These are phyloP conservation scores for Fusarium ramigenum DNA, from an alignment of 2,329 filamentous ascomycete species.

Conservation along the genomic window DNA sequence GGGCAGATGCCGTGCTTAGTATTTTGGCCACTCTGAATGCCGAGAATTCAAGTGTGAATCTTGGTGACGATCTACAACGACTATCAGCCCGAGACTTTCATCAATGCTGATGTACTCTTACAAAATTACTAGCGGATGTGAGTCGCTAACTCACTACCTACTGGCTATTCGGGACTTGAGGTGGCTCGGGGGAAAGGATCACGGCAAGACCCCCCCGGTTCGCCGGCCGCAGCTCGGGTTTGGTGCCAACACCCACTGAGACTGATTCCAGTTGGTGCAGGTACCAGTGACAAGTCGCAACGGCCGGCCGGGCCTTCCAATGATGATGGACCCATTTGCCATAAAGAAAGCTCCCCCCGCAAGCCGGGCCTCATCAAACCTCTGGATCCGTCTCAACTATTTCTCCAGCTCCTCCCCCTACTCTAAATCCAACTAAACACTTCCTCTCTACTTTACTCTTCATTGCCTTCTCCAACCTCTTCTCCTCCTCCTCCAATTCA, in stretches of 20 bases:
- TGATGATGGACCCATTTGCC: constrained; percentile 38
- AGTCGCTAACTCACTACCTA: constrained; percentile 23
- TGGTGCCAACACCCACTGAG: not conserved
- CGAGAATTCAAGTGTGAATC: constrained; percentile 14
- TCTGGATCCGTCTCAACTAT: constrained; percentile 30
- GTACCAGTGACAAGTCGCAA: constrained; percentile 37
- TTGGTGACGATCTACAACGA: constrained; percentile 23
- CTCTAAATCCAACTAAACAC: constrained; percentile 5
- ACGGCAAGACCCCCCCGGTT: constrained; percentile 43
- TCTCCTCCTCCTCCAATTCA: not conserved
- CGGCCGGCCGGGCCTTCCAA: constrained; percentile 32
- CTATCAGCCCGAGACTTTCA: not conserved
- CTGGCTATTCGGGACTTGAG: constrained; percentile 37
- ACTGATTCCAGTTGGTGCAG: constrained; percentile 34
- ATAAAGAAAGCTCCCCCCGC: constrained; percentile 44
- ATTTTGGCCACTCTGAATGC: constrained; percentile 25
- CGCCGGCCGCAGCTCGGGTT: constrained; percentile 39
- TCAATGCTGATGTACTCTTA: not conserved
- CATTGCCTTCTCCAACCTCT: not conserved
- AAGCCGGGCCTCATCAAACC: constrained; percentile 38
- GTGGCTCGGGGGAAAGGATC: constrained; percentile 45
- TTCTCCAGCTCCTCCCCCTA: constrained; percentile 18
- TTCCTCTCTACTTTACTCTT: constrained; percentile 6
- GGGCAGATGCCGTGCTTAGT: not conserved
- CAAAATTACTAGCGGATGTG: constrained; percentile 7